Base-by-base conservation (phyloP, 805 yeast genomes). In the Candida broadrunensis region DNA sequence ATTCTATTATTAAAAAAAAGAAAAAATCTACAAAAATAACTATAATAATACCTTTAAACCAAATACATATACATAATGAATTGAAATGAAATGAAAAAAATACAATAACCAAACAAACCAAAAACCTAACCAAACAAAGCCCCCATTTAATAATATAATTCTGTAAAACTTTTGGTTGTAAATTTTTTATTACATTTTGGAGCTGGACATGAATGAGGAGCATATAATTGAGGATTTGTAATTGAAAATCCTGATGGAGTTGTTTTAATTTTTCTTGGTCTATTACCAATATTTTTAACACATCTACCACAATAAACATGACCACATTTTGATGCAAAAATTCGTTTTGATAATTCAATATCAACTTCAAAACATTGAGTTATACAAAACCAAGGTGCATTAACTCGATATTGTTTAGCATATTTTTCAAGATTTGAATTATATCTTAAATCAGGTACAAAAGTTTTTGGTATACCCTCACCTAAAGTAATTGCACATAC, bases 231-330 rank as follows among this genome's bases (percentile, higher is more conserved):
- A 4, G 75, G 74, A 38, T 67, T 67, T 7, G 50, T 50, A 11
- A 68, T 66, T 4, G 53, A 46, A 27, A 54, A 34, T 14, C 42
- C 41, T n/a, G 35, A 20, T 16, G 36, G 37, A n/a, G 49, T 53
- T 32, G 43, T 44, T 17, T 50, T 52, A 46, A 38, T 52, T 32
- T 49, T 51, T 20, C 53, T 37, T n/a, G 68, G 65, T 38, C 72
- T 53, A 50, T 75, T 72, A 14, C 74, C 75, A n/a, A 84, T 79
- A 50, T 80, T 75, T 48, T 78, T 78, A 17, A 84, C 85, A 62
- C 97, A 88, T 32, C 91, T 62, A 1, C 96, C 97, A 60, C 97
- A 88, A 57, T 78, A 88, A 0, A 81, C 75, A 64, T 88, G 97
- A 0, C 96, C 96, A 67, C 97, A 88, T 30, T 60, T 63, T 0